Conservation (phyloP, 2,329 filamentous ascomycete species). For the Cladophialophora yegresii region DNA sequence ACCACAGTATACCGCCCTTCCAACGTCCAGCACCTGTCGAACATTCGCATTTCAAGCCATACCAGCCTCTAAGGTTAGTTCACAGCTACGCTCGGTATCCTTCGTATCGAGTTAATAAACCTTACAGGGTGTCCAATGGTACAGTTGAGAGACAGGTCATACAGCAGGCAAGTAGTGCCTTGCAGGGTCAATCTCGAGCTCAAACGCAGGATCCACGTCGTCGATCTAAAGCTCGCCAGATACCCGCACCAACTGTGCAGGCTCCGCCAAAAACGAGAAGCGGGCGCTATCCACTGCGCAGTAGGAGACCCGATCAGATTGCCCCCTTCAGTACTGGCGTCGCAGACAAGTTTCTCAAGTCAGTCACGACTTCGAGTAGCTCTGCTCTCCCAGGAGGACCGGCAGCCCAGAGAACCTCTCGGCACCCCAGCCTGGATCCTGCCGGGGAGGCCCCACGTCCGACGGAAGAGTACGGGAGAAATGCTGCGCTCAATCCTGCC, state of each 20-base stretch:
- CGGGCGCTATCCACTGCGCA: constrained; percentile 20
- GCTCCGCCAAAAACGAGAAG: not conserved
- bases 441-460: constrained; percentile 19
- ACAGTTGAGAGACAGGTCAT: constrained; percentile 20
- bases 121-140: constrained; percentile 31
- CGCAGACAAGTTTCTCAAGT: constrained; percentile 16
- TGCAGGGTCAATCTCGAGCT: not conserved
- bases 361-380: constrained; percentile 14
- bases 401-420: not conserved
- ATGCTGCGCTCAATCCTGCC: constrained; percentile 52
- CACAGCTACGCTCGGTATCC: constrained; percentile 34
- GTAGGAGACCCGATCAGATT: constrained; percentile 20
- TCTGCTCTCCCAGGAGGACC: not conserved
- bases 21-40: not conserved
- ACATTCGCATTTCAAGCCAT: constrained; percentile 14
- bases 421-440: not conserved
- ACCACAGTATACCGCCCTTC: constrained; percentile 8
- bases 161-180: constrained; percentile 14
- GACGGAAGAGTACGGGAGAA: constrained; percentile 61
- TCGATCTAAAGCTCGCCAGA: not conserved
- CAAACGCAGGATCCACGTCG: not conserved
- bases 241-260: not conserved
- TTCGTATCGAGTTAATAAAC: constrained; percentile 37
- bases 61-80: constrained; percentile 35
- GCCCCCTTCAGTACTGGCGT: constrained; percentile 17